phyloP scores from a whole-genome alignment of 495 filamentous ascomycete species.

The Talaromyces wortmannii region DNA sequence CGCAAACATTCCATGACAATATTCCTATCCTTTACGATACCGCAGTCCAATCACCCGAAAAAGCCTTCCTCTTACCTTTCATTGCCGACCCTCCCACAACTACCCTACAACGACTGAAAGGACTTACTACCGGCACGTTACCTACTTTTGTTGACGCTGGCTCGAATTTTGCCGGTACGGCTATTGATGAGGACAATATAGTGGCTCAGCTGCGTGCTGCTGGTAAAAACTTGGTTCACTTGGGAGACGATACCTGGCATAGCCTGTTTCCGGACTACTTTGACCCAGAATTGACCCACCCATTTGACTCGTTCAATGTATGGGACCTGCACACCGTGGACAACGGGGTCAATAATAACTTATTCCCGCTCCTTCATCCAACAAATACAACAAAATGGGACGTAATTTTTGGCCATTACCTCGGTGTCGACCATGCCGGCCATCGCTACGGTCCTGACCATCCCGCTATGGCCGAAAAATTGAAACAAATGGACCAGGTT shows the following conservation, averaged over 20 bases:
- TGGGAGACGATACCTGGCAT: slow-evolving; percentile 97
- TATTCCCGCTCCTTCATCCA: slow-evolving; percentile 72
- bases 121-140: slow-evolving; percentile 88
- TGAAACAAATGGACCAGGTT: slow-evolving; percentile 84
- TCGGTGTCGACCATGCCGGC: slow-evolving; percentile 95
- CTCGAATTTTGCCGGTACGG: slow-evolving; percentile 90
- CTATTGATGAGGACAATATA: slow-evolving; percentile 97
- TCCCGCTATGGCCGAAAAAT: slow-evolving; percentile 80
- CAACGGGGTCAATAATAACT: slow-evolving; percentile 88
- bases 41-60: slow-evolving; percentile 60
- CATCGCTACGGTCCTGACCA: slow-evolving; percentile 95
- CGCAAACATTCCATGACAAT: slow-evolving; percentile 77
- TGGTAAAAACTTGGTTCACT: slow-evolving; percentile 81
- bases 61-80: slow-evolving; percentile 88
- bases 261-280: slow-evolving; percentile 88
- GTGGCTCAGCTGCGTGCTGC: slow-evolving; percentile 73
- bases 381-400: slow-evolving; percentile 72
- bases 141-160: slow-evolving; percentile 92
- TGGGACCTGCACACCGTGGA: slow-evolving; percentile 98
- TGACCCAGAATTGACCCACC: slow-evolving; percentile 69
- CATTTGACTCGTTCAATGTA: slow-evolving; percentile 96
- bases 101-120: slow-evolving; percentile 88
- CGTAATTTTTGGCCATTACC: slow-evolving; percentile 83
- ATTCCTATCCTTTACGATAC: slow-evolving; percentile 81
- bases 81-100: slow-evolving; percentile 95